These are phyloP conservation scores for Flagelloscypha sp. DNA, from an alignment of 768 basidiomycete species.

Conservation along the genomic window DNA sequence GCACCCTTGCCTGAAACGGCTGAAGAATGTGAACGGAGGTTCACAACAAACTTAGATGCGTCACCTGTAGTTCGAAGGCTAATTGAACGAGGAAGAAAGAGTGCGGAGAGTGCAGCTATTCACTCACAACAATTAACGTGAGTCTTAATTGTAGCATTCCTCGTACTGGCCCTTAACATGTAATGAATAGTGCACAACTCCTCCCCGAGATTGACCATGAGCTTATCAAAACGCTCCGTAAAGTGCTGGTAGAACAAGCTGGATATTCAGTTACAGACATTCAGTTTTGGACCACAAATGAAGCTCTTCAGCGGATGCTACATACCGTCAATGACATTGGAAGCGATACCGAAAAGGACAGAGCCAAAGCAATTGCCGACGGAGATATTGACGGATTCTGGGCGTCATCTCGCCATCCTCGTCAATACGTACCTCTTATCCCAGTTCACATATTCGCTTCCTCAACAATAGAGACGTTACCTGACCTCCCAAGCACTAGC, in stretches of 20 bases:
- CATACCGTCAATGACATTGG: slow-evolving; percentile 80
- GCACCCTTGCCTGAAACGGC: slow-evolving; percentile 31
- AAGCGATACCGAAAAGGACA: slow-evolving; percentile 53
- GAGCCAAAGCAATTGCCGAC: slow-evolving; percentile 39
- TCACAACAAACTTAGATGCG: too few relatives aligned
- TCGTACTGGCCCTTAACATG: slow-evolving; percentile 25
- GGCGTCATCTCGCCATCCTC: slow-evolving; percentile 32
- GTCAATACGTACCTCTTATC: slow-evolving; percentile 28
- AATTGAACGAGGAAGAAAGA: too few relatives aligned
- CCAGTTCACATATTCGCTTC: slow-evolving; percentile 32
- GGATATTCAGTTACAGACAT: slow-evolving; percentile 19
- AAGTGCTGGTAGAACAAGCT: slow-evolving; percentile 1
- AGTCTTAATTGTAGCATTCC: too few relatives aligned
- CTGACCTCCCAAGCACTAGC: too few relatives aligned
- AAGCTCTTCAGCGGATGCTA: slow-evolving; percentile 64
- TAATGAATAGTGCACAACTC: too few relatives aligned
- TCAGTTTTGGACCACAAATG: slow-evolving; percentile 74
- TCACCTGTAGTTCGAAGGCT: too few relatives aligned
- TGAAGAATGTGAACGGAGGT: slow-evolving; percentile 35
- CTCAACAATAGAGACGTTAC: too few relatives aligned
- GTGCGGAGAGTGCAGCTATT: too few relatives aligned
- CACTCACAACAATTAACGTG: too few relatives aligned
- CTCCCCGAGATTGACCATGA: too few relatives aligned
- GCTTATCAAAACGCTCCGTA: slow-evolving; percentile 1
- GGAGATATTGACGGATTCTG: slow-evolving; percentile 31